Evolutionary conservation across 2,329 filamentous ascomycete species (phyloP).

Genomic region (Phyllachora maydis): DNA sequence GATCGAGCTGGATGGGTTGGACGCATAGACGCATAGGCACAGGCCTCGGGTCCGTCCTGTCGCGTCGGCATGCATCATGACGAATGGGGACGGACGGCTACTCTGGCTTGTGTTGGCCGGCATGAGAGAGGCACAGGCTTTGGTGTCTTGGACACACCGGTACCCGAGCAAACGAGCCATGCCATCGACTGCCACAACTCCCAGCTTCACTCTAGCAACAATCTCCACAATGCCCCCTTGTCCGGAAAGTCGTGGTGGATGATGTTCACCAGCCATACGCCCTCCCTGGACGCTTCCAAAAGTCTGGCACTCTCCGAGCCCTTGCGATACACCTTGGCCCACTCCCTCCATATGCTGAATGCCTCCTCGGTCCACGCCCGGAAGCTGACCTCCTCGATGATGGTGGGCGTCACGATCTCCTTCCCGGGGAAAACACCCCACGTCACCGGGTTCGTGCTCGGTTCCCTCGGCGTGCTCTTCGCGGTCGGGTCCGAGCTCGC

Average conservation of each 20-base stretch:
- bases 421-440: conserved; percentile 94
- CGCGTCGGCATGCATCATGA: no score
- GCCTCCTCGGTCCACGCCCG: conserved; percentile 89
- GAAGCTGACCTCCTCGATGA: conserved; percentile 91
- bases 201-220: conserved; percentile 28
- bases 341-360: conserved; percentile 88
- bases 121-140: no score
- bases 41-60: no score
- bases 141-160: no score
- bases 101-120: no score
- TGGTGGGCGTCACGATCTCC: conserved; percentile 89
- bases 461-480: conserved; percentile 9
- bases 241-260: conserved; percentile 67
- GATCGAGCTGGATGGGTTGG: conserved; percentile 77
- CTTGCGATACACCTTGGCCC: conserved; percentile 72
- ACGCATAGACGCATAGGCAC: conserved; percentile 37
- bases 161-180: no score
- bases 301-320: conserved; percentile 51
- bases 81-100: no score
- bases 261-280: conserved; percentile 78
- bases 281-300: conserved; percentile 43
- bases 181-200: no score
- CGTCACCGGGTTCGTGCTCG: conserved; percentile 77
- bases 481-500: conserved; percentile 37
- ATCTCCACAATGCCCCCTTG: conserved; percentile 49